Evolutionary conservation across 352 stramenopile genomes (phyloP).

Genomic region (Phytophthora hibernalis): DNA sequence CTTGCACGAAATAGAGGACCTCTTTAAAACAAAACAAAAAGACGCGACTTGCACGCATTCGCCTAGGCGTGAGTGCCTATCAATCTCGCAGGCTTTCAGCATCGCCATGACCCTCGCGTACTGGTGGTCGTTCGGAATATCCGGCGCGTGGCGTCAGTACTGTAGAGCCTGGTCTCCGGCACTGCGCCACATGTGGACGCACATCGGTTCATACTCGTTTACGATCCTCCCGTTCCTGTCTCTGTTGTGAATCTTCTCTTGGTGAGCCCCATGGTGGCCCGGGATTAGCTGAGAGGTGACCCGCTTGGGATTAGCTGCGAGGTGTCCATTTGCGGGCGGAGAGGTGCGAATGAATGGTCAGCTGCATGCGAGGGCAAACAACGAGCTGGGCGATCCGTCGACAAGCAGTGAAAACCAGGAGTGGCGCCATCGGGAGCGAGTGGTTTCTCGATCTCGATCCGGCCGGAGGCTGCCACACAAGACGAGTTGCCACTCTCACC

Average conservation of each 20-base stretch:
- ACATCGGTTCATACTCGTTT: slow-evolving; percentile 10
- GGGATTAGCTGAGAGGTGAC: slow-evolving; percentile 36
- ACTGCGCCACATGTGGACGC: too few species aligned
- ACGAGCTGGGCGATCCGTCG: slow-evolving; percentile 13
- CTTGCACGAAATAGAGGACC: not conserved
- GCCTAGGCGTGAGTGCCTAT: slow-evolving; percentile 7
- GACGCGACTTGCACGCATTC: not conserved
- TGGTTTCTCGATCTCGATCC: slow-evolving; percentile 19
- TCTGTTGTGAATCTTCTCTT: slow-evolving; percentile 24
- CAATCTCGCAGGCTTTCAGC: not conserved
- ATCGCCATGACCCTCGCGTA: slow-evolving; percentile 28
- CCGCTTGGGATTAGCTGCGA: slow-evolving; percentile 25
- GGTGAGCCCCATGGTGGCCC: slow-evolving; percentile 20
- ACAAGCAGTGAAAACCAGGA: slow-evolving; percentile 29
- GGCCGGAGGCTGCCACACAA: slow-evolving; percentile 1
- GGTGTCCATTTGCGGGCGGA: slow-evolving; percentile 11
- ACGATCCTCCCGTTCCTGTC: slow-evolving; percentile 11
- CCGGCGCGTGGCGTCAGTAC: slow-evolving; percentile 26
- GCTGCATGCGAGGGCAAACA: slow-evolving; percentile 17
- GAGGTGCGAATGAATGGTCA: slow-evolving; percentile 25
- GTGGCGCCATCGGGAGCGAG: slow-evolving; percentile 18
- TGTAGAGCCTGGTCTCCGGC: slow-evolving; percentile 14
- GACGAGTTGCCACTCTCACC: slow-evolving; percentile 3
- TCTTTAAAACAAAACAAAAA: too few species aligned
- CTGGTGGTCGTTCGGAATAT: slow-evolving; percentile 27